Evolutionary conservation across 2,329 filamentous ascomycete species (phyloP).

Genomic region (Madurella mycetomatis): DNA sequence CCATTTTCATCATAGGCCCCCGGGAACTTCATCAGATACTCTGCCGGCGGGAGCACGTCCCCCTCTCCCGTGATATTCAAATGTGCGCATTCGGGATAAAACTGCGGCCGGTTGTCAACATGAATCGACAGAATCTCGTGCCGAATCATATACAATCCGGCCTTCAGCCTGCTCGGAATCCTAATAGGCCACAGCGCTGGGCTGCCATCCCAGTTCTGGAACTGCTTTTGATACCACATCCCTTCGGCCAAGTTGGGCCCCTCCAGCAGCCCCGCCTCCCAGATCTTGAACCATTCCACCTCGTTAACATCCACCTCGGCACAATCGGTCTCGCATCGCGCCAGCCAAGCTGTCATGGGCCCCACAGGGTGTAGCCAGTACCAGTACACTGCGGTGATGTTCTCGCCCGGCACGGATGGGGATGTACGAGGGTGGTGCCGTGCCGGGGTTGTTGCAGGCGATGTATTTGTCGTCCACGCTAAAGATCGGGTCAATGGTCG

Average conservation of each 20-base stretch:
- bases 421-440: constrained; percentile 34
- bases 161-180: constrained; percentile 41
- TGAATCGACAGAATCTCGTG: constrained; percentile 52
- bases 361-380: constrained; percentile 40
- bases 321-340: constrained; percentile 32
- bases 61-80: constrained; percentile 33
- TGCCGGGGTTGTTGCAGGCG: constrained; percentile 36
- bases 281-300: constrained; percentile 40
- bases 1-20: constrained; percentile 34
- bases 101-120: constrained; percentile 44
- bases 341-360: constrained; percentile 38
- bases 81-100: constrained; percentile 39
- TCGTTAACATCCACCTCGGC: constrained; percentile 29
- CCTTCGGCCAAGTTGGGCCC: constrained; percentile 32
- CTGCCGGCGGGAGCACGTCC: constrained; percentile 26
- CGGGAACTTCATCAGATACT: constrained; percentile 33
- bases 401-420: constrained; percentile 35
- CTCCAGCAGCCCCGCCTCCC: constrained; percentile 35
- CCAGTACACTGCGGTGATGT: constrained; percentile 38
- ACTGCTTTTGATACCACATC: constrained; percentile 37
- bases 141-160: constrained; percentile 47
- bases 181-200: constrained; percentile 42
- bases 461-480: constrained; percentile 30
- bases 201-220: constrained; percentile 37
- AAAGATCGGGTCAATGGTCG: constrained; percentile 37